A percentile compares a stretch with the other conserved stretches of the same genome.
Evolutionary conservation across 2,329 filamentous ascomycete genomes (phyloP).

Genomic region (Clarireedia paspali): DNA sequence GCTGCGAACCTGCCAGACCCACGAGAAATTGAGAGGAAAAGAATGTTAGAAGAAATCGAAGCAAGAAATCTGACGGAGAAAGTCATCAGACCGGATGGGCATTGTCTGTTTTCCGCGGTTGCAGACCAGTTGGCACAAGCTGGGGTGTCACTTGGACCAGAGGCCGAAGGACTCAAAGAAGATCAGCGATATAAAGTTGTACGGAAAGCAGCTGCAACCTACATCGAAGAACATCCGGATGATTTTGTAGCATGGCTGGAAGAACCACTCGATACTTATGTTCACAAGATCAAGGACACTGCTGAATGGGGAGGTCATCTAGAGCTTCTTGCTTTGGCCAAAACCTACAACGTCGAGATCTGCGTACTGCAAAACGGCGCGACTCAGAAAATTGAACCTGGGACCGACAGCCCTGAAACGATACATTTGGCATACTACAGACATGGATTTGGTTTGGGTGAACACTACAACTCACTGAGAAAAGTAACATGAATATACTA

Average conservation of each 20-base stretch:
- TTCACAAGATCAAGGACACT: slow-evolving; percentile 71
- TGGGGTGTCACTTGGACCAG: slow-evolving; percentile 36
- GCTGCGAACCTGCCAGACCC: slow-evolving; percentile 67
- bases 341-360: slow-evolving; percentile 71
- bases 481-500: slow-evolving; percentile 27
- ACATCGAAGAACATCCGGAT: slow-evolving; percentile 65
- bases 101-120: slow-evolving; percentile 89
- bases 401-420: slow-evolving; percentile 37
- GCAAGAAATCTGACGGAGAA: slow-evolving; percentile 61
- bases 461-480: slow-evolving; percentile 91
- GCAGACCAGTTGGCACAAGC: slow-evolving; percentile 68
- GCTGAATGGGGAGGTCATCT: slow-evolving; percentile 95
- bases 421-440: slow-evolving; percentile 92
- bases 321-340: slow-evolving; percentile 78
- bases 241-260: slow-evolving; percentile 86
- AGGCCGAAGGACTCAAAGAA: slow-evolving; percentile 26
- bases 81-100: slow-evolving; percentile 81
- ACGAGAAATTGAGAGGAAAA: slow-evolving; percentile 59
- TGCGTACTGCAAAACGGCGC: slow-evolving; percentile 79
- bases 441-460: slow-evolving; percentile 87
- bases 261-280: slow-evolving; percentile 66
- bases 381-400: slow-evolving; percentile 64
- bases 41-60: slow-evolving; percentile 62
- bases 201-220: slow-evolving; percentile 64
- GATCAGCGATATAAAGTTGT: slow-evolving; percentile 55